These are phyloP conservation scores for Pseudopyrenochaeta lycopersici DNA, from an alignment of 2,329 filamentous ascomycete species.

Conservation along the genomic window DNA sequence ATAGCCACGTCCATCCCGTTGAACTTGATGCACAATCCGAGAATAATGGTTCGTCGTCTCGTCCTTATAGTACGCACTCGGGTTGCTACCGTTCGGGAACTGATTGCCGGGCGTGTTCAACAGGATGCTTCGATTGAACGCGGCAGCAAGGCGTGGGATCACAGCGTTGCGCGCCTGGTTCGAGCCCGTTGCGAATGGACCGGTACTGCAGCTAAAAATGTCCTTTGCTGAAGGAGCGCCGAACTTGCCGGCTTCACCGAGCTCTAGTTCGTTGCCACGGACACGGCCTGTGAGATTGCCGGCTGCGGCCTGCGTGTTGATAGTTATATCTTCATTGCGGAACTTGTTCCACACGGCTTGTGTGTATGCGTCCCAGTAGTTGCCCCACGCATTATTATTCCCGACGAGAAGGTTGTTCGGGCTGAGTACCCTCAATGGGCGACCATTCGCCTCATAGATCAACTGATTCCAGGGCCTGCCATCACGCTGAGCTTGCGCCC, in stretches of 20 bases:
- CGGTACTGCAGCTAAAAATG: constrained; percentile 73
- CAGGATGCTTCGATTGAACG: constrained; percentile 78
- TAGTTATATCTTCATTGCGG: constrained; percentile 55
- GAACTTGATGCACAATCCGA: constrained; percentile 67
- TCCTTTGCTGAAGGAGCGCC: constrained; percentile 65
- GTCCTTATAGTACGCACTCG: constrained; percentile 46
- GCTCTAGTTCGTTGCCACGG: constrained; percentile 50
- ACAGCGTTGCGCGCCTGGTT: constrained; percentile 63
- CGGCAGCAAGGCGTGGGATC: constrained; percentile 77
- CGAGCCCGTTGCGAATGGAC: constrained; percentile 63
- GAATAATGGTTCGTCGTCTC: constrained; percentile 65
- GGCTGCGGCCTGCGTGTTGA: constrained; percentile 71
- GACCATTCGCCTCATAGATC: constrained; percentile 54
- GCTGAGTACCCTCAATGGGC: constrained; percentile 51
- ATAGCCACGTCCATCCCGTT: constrained; percentile 69
- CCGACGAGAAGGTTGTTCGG: constrained; percentile 58
- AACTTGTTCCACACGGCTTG: constrained; percentile 62
- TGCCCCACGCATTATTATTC: constrained; percentile 57
- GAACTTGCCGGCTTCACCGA: constrained; percentile 60
- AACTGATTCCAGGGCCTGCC: constrained; percentile 68
- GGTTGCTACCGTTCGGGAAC: constrained; percentile 49
- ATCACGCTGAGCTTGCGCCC: constrained; percentile 65
- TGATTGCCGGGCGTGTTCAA: constrained; percentile 53
- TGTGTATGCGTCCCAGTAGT: constrained; percentile 63
- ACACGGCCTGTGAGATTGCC: constrained; percentile 65